phyloP scores from a whole-genome alignment of 108 stramenopile species.

The Stephanodiscus triporus region DNA sequence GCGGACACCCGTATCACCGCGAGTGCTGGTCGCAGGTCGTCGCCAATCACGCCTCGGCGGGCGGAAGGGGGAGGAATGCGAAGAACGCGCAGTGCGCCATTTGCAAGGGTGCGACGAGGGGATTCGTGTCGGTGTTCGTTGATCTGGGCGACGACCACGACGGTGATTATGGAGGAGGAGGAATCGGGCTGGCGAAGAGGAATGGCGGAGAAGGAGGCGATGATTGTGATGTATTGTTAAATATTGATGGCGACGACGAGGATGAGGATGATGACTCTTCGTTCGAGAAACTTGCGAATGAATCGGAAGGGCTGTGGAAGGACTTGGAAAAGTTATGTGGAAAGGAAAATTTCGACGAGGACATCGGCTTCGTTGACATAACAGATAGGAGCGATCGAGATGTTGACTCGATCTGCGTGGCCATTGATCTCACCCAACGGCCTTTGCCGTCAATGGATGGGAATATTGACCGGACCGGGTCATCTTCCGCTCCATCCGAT shows the following conservation, averaged over 20 bases:
- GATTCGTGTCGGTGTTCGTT: conserved; percentile 37
- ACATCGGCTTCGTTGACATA: neutral
- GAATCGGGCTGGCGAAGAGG: neutral
- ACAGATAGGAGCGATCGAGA: conserved; percentile 18
- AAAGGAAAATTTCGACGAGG: conserved; percentile 2
- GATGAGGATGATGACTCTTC: neutral
- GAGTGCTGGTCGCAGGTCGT: conserved; percentile 27
- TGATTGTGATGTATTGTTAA: neutral
- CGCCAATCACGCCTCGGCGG: conserved; percentile 4
- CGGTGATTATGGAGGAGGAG: neutral
- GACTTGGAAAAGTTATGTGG: conserved; percentile 14
- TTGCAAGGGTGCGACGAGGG: conserved; percentile 18
- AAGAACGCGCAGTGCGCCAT: conserved; percentile 26
- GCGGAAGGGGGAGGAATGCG: neutral
- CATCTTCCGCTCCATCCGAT: neutral
- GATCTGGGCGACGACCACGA: conserved; percentile 15
- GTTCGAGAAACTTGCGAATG: conserved; percentile 9
- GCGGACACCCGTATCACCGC: conserved; percentile 28
- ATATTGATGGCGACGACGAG: neutral
- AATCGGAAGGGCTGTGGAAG: conserved; percentile 28
- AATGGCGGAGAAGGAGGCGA: neutral
- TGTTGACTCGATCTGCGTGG: conserved; percentile 21
- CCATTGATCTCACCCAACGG: conserved; percentile 14
- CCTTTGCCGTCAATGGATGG: neutral
- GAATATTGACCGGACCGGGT: neutral